A percentile compares a stretch with the other conserved stretches of the same genome.
Evolutionary conservation across 139 green algal species (phyloP).

Genomic region (Deuterostichococcus epilithicus): DNA sequence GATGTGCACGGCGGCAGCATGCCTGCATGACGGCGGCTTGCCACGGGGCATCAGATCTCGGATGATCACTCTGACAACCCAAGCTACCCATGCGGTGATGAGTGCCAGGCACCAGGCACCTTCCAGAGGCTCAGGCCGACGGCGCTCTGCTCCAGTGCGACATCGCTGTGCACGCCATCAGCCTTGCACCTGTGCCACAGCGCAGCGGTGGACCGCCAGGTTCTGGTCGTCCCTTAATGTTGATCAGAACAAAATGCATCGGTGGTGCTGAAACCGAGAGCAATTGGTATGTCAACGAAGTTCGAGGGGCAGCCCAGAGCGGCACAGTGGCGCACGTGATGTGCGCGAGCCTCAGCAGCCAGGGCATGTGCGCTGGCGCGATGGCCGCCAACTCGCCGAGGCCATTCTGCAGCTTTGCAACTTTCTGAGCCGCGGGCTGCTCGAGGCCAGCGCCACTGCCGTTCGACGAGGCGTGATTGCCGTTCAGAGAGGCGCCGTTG

Average conservation of each 20-base stretch:
- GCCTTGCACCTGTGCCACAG: constrained; percentile 11
- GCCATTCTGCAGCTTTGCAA: constrained; percentile 46
- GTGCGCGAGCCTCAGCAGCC: constrained; percentile 70
- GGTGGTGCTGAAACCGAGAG: background rate
- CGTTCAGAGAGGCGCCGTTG: too few relatives aligned
- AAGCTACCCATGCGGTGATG: background rate
- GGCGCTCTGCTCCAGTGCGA: constrained; percentile 44
- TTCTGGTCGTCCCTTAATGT: too few relatives aligned
- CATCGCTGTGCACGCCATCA: constrained; percentile 37
- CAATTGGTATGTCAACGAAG: background rate
- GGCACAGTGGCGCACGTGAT: constrained; percentile 23
- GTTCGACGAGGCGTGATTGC: too few relatives aligned
- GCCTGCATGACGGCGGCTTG: too few relatives aligned
- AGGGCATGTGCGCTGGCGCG: constrained; percentile 58
- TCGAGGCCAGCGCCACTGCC: background rate
- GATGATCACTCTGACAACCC: background rate
- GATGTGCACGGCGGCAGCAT: background rate
- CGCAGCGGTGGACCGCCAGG: too few relatives aligned
- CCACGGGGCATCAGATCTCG: too few relatives aligned
- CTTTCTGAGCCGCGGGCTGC: constrained; percentile 6
- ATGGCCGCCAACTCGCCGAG: constrained; percentile 73
- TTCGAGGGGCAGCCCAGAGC: background rate
- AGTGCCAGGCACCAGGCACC: constrained; percentile 6
- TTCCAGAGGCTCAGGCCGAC: constrained; percentile 48
- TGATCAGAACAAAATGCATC: background rate